Conservation (phyloP, 2,329 filamentous ascomycete species). For the Microcyclospora tardicrescens region DNA sequence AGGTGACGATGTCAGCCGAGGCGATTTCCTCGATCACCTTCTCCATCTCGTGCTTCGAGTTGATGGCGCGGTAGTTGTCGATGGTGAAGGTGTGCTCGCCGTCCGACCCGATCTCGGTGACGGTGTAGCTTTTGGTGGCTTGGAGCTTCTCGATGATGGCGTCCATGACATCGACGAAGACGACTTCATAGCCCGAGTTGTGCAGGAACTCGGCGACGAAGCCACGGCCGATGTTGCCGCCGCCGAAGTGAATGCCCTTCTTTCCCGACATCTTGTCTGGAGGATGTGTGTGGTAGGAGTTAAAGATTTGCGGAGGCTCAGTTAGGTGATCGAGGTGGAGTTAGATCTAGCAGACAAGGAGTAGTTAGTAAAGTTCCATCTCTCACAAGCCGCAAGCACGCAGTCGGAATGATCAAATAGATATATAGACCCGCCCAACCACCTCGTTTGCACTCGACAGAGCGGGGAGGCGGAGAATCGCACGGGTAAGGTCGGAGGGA, state of each 20-base stretch:
- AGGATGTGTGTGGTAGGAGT: constrained; percentile 6
- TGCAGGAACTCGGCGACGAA: constrained; percentile 88
- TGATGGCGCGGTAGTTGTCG: constrained; percentile 92
- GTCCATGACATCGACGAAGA: constrained; percentile 92
- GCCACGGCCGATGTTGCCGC: constrained; percentile 45
- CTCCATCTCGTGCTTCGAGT: constrained; percentile 74
- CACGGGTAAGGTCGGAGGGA: too few species aligned
- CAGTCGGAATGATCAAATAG: too few species aligned
- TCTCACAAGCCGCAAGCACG: too few species aligned
- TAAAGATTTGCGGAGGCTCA: too few species aligned
- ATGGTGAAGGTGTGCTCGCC: constrained; percentile 72
- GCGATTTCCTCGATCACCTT: constrained; percentile 76
- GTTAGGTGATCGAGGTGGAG: too few species aligned
- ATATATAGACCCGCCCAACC: too few species aligned
- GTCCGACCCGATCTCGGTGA: constrained; percentile 81
- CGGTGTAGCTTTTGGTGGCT: constrained; percentile 62
- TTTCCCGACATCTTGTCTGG: constrained; percentile 23
- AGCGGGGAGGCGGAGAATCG: too few species aligned
- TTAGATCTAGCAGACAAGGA: too few species aligned
- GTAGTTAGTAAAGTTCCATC: too few species aligned
- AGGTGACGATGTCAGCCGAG: constrained; percentile 82
- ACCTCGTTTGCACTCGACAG: too few species aligned
- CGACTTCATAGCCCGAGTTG: constrained; percentile 86
- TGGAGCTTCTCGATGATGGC: constrained; percentile 69
- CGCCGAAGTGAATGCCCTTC: constrained; percentile 42